Evolutionary conservation across 108 stramenopile genomes (phyloP).

Genomic region (Aureococcus anophagefferens): DNA sequence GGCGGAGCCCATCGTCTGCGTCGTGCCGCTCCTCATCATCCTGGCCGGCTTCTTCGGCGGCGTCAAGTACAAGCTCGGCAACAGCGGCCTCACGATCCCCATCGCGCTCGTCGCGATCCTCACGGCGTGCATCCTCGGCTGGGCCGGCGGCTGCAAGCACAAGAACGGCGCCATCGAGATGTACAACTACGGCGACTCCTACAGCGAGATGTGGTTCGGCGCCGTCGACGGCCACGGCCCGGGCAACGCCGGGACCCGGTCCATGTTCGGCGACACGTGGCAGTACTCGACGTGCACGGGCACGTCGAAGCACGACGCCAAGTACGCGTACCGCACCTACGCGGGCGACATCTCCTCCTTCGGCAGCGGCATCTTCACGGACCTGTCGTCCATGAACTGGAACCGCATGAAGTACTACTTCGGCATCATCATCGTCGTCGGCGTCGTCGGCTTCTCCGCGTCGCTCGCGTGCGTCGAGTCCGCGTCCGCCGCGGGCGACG

Average conservation of each 20-base stretch:
- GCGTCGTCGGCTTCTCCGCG: slow-evolving; percentile 30
- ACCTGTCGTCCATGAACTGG: slow-evolving; percentile 16
- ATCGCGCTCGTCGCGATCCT: slow-evolving; percentile 40
- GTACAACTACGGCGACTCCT: background rate
- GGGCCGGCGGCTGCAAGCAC: slow-evolving; percentile 24
- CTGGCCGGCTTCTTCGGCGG: slow-evolving; percentile 42
- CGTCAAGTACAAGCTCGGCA: slow-evolving; percentile 13
- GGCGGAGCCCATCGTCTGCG: slow-evolving; percentile 33
- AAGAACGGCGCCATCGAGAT: background rate
- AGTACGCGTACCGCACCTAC: background rate
- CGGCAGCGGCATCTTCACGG: background rate
- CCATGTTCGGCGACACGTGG: slow-evolving; percentile 6
- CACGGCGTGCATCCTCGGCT: slow-evolving; percentile 35
- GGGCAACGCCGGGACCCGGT: background rate
- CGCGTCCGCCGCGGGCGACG: slow-evolving; percentile 54
- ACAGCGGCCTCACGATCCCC: slow-evolving; percentile 25
- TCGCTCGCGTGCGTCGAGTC: slow-evolving; percentile 32
- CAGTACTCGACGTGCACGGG: slow-evolving; percentile 17
- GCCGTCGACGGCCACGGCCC: no score
- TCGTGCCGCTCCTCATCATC: slow-evolving; percentile 37
- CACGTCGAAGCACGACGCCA: slow-evolving; percentile 3
- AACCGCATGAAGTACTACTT: slow-evolving; percentile 28
- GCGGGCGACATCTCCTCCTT: slow-evolving; percentile 18
- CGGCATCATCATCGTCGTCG: slow-evolving; percentile 46
- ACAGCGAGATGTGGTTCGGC: background rate